Conservation (phyloP, 169 alveolate genomes). For the Plasmodium berghei region DNA sequence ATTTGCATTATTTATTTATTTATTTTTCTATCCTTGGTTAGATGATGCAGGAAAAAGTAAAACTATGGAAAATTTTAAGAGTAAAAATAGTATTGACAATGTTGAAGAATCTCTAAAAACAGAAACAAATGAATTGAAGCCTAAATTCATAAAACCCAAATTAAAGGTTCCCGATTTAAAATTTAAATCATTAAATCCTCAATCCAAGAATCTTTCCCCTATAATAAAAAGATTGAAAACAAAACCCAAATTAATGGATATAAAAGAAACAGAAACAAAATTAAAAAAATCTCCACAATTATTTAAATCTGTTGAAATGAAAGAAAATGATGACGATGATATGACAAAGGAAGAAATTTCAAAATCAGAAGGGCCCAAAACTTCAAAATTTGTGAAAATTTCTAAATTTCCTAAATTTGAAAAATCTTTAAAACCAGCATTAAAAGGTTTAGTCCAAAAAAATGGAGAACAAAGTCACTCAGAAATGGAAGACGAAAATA, state of each 20-base stretch:
- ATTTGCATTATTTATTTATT: neutral
- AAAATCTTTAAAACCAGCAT: too few species aligned
- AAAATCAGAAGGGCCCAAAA: too few species aligned
- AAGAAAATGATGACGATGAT: too few species aligned
- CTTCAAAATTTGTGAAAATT: too few species aligned
- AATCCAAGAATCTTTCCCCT: constrained; percentile 2
- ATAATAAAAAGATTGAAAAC: neutral
- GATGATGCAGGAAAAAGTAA: constrained; percentile 1
- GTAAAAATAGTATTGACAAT: neutral
- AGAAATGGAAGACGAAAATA: too few species aligned
- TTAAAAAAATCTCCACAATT: too few species aligned
- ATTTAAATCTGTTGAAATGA: too few species aligned
- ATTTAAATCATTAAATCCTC: neutral
- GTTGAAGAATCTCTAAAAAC: neutral
- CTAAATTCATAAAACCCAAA: constrained; percentile 23
- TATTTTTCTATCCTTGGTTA: neutral
- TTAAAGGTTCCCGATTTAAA: constrained; percentile 26
- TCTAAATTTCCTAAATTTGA: too few species aligned
- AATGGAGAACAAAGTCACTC: too few species aligned
- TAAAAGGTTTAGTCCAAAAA: too few species aligned
- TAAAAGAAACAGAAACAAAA: neutral
- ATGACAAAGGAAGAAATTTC: too few species aligned
- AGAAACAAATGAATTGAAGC: neutral
- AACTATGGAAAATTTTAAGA: neutral
- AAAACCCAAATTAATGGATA: neutral